These are phyloP conservation scores for Solanum megistacrolobum DNA, from an alignment of 257 asterid species.

Conservation along the genomic window DNA sequence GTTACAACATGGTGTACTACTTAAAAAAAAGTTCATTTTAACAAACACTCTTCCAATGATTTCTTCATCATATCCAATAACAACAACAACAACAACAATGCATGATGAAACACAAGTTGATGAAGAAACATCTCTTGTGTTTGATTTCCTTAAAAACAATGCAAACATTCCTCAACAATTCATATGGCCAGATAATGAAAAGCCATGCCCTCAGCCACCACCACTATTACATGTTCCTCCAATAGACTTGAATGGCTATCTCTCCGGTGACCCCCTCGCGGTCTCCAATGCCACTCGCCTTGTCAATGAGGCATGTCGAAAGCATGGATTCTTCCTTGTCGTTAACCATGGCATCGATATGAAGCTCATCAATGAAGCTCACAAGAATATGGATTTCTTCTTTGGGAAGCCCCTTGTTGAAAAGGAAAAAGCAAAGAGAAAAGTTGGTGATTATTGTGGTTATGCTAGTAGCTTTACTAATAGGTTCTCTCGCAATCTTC, in stretches of 20 bases:
- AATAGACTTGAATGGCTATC: slow-evolving; percentile 35
- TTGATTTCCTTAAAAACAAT: slow-evolving; percentile 39
- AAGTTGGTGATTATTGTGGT: slow-evolving; percentile 54
- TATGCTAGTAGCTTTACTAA: slow-evolving; percentile 70
- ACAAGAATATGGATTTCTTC: slow-evolving; percentile 23
- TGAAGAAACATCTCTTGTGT: slow-evolving; percentile 11
- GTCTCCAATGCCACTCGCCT: slow-evolving; percentile 18
- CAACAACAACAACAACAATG: background rate
- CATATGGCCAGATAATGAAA: slow-evolving; percentile 68
- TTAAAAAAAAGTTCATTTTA: background rate
- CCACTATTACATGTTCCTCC: slow-evolving; percentile 42
- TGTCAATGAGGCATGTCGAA: slow-evolving; percentile 45
- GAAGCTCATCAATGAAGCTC: slow-evolving; percentile 38
- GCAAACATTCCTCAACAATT: slow-evolving; percentile 54
- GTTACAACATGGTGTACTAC: background rate
- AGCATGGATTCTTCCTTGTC: slow-evolving; percentile 55
- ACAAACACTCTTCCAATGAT: background rate
- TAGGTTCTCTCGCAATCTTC: slow-evolving; percentile 68
- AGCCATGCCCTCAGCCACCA: slow-evolving; percentile 33
- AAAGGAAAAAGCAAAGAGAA: slow-evolving; percentile 42
- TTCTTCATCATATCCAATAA: background rate
- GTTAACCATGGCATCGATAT: slow-evolving; percentile 61
- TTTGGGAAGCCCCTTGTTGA: slow-evolving; percentile 35
- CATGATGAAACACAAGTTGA: slow-evolving; percentile 4
- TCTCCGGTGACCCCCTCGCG: slow-evolving; percentile 34